phyloP scores from a whole-genome alignment of 2,329 filamentous ascomycete species.

The Colletotrichum tropicicola region DNA sequence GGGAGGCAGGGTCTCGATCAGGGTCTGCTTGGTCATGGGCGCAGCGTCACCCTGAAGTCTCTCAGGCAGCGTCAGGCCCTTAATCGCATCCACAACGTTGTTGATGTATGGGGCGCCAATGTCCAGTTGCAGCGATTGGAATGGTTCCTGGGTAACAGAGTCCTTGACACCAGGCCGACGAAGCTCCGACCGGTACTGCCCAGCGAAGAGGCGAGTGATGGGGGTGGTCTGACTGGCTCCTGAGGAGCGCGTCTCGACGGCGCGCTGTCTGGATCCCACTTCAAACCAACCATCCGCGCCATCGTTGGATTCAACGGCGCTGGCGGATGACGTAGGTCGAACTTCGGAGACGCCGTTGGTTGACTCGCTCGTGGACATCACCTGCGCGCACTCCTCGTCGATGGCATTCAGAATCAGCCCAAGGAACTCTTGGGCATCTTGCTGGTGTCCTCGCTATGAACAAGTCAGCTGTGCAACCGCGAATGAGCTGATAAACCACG shows the following conservation, averaged over 20 bases:
- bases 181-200: constrained; percentile 88
- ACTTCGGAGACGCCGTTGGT: constrained; percentile 32
- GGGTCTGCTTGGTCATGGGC: constrained; percentile 87
- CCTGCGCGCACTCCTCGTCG: constrained; percentile 88
- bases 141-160: constrained; percentile 92
- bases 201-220: constrained; percentile 93
- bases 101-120: constrained; percentile 88
- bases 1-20: constrained; percentile 90
- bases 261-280: constrained; percentile 90
- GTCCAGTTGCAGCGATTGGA: constrained; percentile 93
- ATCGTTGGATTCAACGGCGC: constrained; percentile 39
- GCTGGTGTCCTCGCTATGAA: constrained; percentile 86
- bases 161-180: constrained; percentile 86
- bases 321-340: constrained; percentile 38
- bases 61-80: too few species aligned
- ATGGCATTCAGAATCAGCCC: constrained; percentile 92
- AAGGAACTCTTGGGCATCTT: constrained; percentile 97
- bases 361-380: constrained; percentile 59
- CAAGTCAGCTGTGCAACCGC: constrained; percentile 35
- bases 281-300: constrained; percentile 84
- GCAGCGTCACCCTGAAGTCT: constrained; percentile 82
- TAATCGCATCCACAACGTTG: too few species aligned
- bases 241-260: constrained; percentile 86
- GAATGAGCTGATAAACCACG: constrained; percentile 40
- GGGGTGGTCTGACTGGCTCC: constrained; percentile 81